Percentiles rank a stretch among this genome's conserved stretches.
These are phyloP conservation scores for Zygnema cylindricum DNA, from an alignment of 139 green algal species.

Conservation along the genomic window DNA sequence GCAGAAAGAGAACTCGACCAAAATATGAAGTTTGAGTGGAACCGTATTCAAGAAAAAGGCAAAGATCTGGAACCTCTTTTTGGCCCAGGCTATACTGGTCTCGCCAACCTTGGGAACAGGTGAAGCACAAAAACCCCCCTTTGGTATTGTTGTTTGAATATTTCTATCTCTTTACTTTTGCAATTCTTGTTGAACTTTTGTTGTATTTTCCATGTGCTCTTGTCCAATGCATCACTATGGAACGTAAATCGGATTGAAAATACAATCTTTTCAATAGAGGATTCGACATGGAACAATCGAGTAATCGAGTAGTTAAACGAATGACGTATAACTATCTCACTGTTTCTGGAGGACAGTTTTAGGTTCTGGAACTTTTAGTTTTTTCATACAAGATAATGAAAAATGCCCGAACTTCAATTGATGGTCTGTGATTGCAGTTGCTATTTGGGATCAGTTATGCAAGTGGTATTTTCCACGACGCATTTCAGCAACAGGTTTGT, in stretches of 20 bases:
- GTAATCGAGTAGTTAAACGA: too few species aligned
- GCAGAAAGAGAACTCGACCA: constrained; percentile 88
- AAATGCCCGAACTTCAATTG: background rate
- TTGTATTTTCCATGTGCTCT: background rate
- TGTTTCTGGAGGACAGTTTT: too few species aligned
- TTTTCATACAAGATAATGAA: background rate
- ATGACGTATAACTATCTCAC: too few species aligned
- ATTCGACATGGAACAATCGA: too few species aligned
- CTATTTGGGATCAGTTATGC: constrained; percentile 67
- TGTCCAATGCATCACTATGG: too few species aligned
- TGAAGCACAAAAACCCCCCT: constrained; percentile 6
- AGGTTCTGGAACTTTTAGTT: too few species aligned
- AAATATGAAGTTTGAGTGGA: constrained; percentile 90
- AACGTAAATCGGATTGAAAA: too few species aligned
- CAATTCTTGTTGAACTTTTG: background rate
- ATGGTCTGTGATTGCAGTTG: constrained; percentile 63
- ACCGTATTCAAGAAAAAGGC: constrained; percentile 89
- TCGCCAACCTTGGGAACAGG: constrained; percentile 97
- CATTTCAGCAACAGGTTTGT: constrained; percentile 68
- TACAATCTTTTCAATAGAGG: too few species aligned
- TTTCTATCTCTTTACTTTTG: background rate
- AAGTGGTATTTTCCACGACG: constrained; percentile 55
- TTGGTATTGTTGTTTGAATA: background rate
- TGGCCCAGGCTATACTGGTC: constrained; percentile 83
- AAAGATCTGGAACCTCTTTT: constrained; percentile 73